Evolutionary conservation across 805 yeast genomes (phyloP).

Genomic region (Tetrapisispora pingtungensis): DNA sequence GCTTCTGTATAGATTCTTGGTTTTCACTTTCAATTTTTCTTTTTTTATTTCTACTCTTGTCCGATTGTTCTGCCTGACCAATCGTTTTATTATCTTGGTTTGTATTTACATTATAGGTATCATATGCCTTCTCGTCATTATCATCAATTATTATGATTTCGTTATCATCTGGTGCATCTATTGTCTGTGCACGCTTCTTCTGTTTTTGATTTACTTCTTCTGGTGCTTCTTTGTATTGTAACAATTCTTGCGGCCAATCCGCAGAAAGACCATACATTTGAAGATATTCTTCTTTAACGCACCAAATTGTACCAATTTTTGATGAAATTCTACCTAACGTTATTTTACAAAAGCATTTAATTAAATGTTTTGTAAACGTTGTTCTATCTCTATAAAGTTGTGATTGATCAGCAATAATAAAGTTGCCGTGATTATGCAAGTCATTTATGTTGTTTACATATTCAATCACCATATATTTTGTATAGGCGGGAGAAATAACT

Average conservation of each 20-base stretch:
- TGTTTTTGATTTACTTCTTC: not conserved
- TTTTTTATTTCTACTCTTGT: slow-evolving; percentile 8
- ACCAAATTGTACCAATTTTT: slow-evolving; percentile 93
- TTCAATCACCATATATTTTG: slow-evolving; percentile 64
- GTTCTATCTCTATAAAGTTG: slow-evolving; percentile 76
- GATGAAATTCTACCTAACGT: slow-evolving; percentile 58
- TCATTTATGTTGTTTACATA: slow-evolving; percentile 16
- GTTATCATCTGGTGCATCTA: slow-evolving; percentile 6
- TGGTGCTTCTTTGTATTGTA: slow-evolving; percentile 26
- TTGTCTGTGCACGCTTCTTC: not conserved
- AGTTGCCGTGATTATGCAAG: slow-evolving; percentile 34
- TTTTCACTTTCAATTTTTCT: slow-evolving; percentile 6
- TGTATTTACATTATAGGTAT: too few relatives aligned
- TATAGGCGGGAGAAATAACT: slow-evolving; percentile 40
- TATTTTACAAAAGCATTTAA: slow-evolving; percentile 79
- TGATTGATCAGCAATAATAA: slow-evolving; percentile 60
- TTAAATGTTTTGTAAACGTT: slow-evolving; percentile 79
- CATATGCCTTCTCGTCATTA: not conserved
- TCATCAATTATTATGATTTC: slow-evolving; percentile 8
- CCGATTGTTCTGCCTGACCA: not conserved
- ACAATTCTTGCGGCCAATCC: slow-evolving; percentile 28
- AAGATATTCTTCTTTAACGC: slow-evolving; percentile 61
- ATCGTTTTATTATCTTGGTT: too few relatives aligned
- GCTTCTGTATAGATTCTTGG: not conserved
- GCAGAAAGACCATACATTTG: slow-evolving; percentile 26